These are phyloP conservation scores for Calocybe cyanea DNA, from an alignment of 768 basidiomycete genomes.

Conservation along the genomic window DNA sequence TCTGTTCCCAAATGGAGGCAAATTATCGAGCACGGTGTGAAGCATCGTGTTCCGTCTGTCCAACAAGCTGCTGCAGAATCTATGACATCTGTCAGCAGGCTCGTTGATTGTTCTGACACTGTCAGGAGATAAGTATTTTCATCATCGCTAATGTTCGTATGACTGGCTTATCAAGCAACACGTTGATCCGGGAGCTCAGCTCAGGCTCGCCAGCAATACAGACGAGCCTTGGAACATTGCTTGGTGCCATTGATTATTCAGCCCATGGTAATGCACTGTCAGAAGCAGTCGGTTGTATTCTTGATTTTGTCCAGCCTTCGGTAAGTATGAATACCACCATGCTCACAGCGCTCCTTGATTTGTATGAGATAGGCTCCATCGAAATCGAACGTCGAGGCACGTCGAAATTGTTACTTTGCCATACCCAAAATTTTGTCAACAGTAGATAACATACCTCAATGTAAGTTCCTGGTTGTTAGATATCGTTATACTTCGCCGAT, in stretches of 20 bases:
- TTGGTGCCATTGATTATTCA: constrained; percentile 68
- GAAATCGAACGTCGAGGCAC: constrained; percentile 49
- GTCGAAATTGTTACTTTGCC: constrained; percentile 46
- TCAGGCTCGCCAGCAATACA: constrained; percentile 51
- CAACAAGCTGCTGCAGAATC: constrained; percentile 78
- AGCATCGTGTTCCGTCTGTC: constrained; percentile 56
- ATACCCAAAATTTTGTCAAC: constrained; percentile 38
- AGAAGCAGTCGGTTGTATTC: constrained; percentile 54
- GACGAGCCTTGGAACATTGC: constrained; percentile 67
- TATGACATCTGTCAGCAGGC: constrained; percentile 63
- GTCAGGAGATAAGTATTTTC: constrained; percentile 67
- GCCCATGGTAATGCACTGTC: constrained; percentile 48
- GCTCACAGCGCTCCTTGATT: constrained; percentile 10
- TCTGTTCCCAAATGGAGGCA: constrained; percentile 60
- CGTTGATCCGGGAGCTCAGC: constrained; percentile 62
- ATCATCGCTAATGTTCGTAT: constrained; percentile 11
- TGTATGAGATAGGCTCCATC: constrained; percentile 17
- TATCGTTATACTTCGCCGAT: neutral
- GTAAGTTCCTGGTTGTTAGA: constrained; percentile 17
- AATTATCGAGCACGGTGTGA: constrained; percentile 69
- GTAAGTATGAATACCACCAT: constrained; percentile 32
- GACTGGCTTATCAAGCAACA: constrained; percentile 22
- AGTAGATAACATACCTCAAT: constrained; percentile 18
- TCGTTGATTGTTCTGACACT: constrained; percentile 59
- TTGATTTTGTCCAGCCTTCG: constrained; percentile 53